Evolutionary conservation across 1,284 basidiomycete species (phyloP).

Genomic region (Hemileia vastatrix): DNA sequence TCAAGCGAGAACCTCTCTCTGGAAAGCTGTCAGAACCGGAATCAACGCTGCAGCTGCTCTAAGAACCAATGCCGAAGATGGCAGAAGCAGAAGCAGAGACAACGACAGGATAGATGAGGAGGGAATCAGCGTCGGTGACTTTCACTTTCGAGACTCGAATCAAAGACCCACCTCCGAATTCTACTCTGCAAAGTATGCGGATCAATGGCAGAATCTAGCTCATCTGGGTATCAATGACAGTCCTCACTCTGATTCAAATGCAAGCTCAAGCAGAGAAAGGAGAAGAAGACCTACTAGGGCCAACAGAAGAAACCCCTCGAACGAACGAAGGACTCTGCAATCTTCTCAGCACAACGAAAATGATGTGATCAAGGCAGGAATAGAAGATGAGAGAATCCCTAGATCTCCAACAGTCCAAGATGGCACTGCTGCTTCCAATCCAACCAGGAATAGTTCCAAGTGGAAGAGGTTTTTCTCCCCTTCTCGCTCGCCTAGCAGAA

Average conservation of each 20-base stretch:
- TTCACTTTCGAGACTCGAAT: constrained; percentile 15
- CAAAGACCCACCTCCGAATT: constrained; percentile 20
- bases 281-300: too few species aligned
- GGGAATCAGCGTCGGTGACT: constrained; percentile 30
- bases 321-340: too few species aligned
- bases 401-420: too few species aligned
- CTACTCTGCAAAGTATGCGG: constrained; percentile 27
- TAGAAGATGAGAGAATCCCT: too few species aligned
- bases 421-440: too few species aligned
- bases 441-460: too few species aligned
- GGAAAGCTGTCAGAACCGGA: constrained; percentile 4
- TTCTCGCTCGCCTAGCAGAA: too few species aligned
- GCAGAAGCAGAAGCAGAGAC: not conserved
- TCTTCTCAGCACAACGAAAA: too few species aligned
- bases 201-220: constrained; percentile 35
- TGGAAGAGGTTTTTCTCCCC: too few species aligned
- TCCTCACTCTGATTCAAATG: not conserved
- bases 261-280: too few species aligned
- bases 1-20: constrained; percentile 2
- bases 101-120: constrained; percentile 31
- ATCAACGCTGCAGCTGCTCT: constrained; percentile 4
- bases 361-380: too few species aligned
- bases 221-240: constrained; percentile 21
- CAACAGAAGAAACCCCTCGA: too few species aligned
- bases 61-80: not conserved